Evolutionary conservation across 78 protist genomes (phyloP).

Genomic region (Dictyostelium firmibasis): DNA sequence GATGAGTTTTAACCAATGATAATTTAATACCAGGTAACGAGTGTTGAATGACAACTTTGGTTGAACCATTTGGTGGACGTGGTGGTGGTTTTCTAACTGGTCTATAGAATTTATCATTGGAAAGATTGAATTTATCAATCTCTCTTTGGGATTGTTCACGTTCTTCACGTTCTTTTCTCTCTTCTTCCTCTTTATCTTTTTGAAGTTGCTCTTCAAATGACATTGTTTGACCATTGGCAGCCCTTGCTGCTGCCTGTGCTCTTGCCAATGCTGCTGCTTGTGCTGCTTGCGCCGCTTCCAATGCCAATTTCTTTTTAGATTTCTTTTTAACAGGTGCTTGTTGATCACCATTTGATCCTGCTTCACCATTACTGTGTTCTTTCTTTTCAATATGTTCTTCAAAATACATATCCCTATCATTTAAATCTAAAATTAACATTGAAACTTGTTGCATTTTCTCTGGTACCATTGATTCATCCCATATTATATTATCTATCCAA

Average conservation of each 20-base stretch:
- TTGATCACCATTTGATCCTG: not conserved
- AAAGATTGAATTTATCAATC: constrained; percentile 74
- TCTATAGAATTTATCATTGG: constrained; percentile 73
- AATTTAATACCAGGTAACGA: constrained; percentile 78
- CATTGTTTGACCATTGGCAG: not conserved
- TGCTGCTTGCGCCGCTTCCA: constrained; percentile 11
- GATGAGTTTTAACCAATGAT: constrained; percentile 60
- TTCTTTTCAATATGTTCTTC: constrained; percentile 54
- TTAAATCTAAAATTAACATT: constrained; percentile 53
- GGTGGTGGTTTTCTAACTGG: not conserved
- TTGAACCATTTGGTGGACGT: constrained; percentile 16
- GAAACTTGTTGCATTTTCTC: not conserved
- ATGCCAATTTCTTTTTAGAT: constrained; percentile 13
- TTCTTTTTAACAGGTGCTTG: constrained; percentile 22
- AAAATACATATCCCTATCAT: constrained; percentile 58
- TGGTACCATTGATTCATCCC: constrained; percentile 67
- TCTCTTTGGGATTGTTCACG: constrained; percentile 19
- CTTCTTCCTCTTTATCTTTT: constrained; percentile 17
- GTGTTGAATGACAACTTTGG: constrained; percentile 40
- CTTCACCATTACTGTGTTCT: not conserved
- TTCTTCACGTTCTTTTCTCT: constrained; percentile 28
- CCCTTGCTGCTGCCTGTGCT: constrained; percentile 4
- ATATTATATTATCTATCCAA: constrained; percentile 76
- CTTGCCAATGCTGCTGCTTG: not conserved
- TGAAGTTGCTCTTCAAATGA: not conserved